These are phyloP conservation scores for Vaccinium myrtillus DNA, from an alignment of 148 eudicot species.

Conservation along the genomic window DNA sequence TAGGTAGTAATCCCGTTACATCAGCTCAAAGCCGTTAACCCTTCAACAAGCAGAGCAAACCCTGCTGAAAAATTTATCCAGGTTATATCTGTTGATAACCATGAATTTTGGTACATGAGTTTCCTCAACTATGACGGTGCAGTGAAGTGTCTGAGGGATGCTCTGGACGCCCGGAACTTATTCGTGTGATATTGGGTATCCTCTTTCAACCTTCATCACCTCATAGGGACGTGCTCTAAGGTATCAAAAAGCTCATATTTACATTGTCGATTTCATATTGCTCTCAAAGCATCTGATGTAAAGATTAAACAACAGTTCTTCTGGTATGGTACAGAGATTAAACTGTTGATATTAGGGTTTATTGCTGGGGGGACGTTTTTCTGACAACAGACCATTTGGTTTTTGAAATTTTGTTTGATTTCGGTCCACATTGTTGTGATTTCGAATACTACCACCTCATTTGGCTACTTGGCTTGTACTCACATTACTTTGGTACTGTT, in stretches of 20 bases:
- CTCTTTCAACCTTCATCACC: too few relatives aligned
- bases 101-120: slow-evolving; percentile 97
- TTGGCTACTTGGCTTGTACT: slow-evolving; percentile 5
- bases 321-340: neutral
- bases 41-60: slow-evolving; percentile 70
- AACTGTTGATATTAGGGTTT: neutral
- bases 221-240: too few relatives aligned
- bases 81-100: slow-evolving; percentile 80
- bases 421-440: neutral
- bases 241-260: neutral
- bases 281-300: slow-evolving; percentile 3
- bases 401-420: neutral
- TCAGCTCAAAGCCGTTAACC: slow-evolving; percentile 78
- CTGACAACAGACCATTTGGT: neutral
- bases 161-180: slow-evolving; percentile 35
- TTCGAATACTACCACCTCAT: neutral
- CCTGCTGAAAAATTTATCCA: slow-evolving; percentile 81
- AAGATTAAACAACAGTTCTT: neutral
- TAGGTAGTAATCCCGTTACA: slow-evolving; percentile 90
- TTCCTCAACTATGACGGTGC: slow-evolving; percentile 72
- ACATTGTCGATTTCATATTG: neutral
- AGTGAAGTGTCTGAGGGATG: slow-evolving; percentile 49
- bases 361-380: neutral
- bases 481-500: neutral
- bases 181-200: slow-evolving; percentile 34